Evolutionary conservation across 139 green algal genomes (phyloP).

Genomic region (Haematococcus lacustris): DNA sequence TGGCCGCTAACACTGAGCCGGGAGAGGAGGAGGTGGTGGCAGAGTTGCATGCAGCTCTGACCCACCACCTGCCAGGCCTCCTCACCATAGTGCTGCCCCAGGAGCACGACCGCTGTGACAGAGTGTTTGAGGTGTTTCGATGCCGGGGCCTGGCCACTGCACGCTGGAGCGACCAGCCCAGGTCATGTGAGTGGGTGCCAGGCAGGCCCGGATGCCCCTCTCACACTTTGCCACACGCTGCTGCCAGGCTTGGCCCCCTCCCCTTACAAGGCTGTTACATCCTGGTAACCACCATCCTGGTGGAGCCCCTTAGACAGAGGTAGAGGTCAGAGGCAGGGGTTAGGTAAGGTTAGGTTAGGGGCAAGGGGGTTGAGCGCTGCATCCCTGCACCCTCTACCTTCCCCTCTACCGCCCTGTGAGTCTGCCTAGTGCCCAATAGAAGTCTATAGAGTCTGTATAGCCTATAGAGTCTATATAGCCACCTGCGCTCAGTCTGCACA

Average conservation of each 20-base stretch:
- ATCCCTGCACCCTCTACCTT: too few species aligned
- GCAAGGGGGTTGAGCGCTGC: not conserved
- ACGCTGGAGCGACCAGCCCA: constrained; percentile 15
- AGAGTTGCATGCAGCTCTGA: constrained; percentile 24
- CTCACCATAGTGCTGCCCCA: constrained; percentile 38
- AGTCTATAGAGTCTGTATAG: too few species aligned
- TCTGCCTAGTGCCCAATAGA: too few species aligned
- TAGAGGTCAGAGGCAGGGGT: too few species aligned
- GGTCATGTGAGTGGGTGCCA: not conserved
- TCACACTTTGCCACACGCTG: too few species aligned
- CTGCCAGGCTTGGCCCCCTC: too few species aligned
- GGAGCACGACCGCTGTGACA: constrained; percentile 1
- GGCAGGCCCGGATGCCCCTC: not conserved
- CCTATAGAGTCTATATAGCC: not conserved
- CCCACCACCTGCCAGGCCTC: constrained; percentile 15
- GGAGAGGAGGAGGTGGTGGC: constrained; percentile 34
- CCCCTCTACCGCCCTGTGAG: not conserved
- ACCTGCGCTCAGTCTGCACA: not conserved
- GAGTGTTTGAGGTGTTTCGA: constrained; percentile 1
- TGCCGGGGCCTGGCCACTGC: not conserved
- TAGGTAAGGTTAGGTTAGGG: too few species aligned
- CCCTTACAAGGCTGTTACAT: too few species aligned
- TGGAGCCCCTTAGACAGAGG: too few species aligned
- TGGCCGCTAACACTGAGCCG: constrained; percentile 33
- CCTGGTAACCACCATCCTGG: too few species aligned